These are phyloP conservation scores for Penicillium manginii DNA, from an alignment of 495 filamentous ascomycete genomes.

Conservation along the genomic window DNA sequence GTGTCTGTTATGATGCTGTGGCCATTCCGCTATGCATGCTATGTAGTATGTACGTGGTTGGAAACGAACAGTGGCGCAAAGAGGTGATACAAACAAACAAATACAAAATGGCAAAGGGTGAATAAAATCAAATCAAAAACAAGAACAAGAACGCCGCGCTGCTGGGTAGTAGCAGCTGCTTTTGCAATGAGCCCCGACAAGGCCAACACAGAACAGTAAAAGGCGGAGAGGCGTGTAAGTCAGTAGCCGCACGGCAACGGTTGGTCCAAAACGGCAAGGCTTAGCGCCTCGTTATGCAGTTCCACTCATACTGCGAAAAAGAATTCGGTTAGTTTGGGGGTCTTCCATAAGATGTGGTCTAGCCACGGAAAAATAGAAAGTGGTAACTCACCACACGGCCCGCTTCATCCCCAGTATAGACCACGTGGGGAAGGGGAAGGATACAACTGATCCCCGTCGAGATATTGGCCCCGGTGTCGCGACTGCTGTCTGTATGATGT, in stretches of 20 bases:
- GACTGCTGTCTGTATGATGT: constrained; percentile 76
- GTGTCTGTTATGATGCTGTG: constrained; percentile 1
- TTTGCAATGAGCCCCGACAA: constrained; percentile 1
- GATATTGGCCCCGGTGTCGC: constrained; percentile 75
- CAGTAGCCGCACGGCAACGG: constrained; percentile 13
- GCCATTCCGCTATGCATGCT: constrained; percentile 14
- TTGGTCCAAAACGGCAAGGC: neutral
- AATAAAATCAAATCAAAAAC: neutral
- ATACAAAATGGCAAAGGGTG: neutral
- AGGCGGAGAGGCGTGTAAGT: neutral
- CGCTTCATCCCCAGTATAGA: constrained; percentile 93
- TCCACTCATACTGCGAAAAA: constrained; percentile 77
- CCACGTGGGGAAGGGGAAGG: constrained; percentile 75
- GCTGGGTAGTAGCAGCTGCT: constrained; percentile 1
- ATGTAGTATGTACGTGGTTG: neutral
- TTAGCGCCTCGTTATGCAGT: constrained; percentile 68
- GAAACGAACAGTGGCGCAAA: neutral
- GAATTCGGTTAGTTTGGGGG: neutral
- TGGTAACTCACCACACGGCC: constrained; percentile 71
- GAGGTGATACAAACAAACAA: constrained; percentile 6
- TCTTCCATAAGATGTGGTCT: neutral
- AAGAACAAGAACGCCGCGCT: constrained; percentile 8
- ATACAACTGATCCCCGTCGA: constrained; percentile 86
- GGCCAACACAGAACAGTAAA: neutral
- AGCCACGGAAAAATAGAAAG: neutral